Conservation (phyloP, 2,329 filamentous ascomycete genomes). For the Botrytis medusae region DNA sequence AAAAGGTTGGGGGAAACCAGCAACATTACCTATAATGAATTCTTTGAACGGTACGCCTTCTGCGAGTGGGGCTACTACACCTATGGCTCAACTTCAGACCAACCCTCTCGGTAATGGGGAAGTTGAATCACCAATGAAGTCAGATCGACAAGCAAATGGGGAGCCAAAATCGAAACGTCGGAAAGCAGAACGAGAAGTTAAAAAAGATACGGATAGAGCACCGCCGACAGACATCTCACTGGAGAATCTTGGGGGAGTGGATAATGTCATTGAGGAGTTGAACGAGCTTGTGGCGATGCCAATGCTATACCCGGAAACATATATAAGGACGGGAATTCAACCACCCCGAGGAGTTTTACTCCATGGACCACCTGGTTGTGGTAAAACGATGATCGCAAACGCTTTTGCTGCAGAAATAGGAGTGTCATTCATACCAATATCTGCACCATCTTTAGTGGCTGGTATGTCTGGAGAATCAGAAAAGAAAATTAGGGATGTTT, state of each 20-base stretch:
- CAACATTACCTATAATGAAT: conserved; percentile 31
- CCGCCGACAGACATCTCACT: conserved; percentile 68
- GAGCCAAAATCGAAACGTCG: conserved; percentile 67
- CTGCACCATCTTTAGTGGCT: conserved; percentile 76
- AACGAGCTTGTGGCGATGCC: conserved; percentile 72
- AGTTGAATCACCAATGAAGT: conserved; percentile 35
- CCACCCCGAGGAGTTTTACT: conserved; percentile 74
- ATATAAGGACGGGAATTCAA: conserved; percentile 63
- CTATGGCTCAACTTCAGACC: conserved; percentile 31
- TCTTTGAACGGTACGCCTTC: conserved; percentile 31
- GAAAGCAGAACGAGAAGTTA: conserved; percentile 51
- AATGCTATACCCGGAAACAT: conserved; percentile 66
- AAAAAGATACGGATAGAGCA: conserved; percentile 57
- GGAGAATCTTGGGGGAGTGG: conserved; percentile 73
- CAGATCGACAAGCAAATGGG: conserved; percentile 59
- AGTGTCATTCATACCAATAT: conserved; percentile 78
- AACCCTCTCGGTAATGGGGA: conserved; percentile 28
- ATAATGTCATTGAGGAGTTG: conserved; percentile 67
- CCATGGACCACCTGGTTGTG: conserved; percentile 81
- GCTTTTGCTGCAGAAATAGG: conserved; percentile 74
- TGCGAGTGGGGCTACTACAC: conserved; percentile 25
- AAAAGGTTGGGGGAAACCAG: conserved; percentile 53
- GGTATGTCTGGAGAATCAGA: conserved; percentile 90
- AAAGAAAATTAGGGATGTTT: conserved; percentile 79
- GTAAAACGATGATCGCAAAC: conserved; percentile 81